Conservation (phyloP, 768 basidiomycete genomes). For the Suillus clintonianus region DNA sequence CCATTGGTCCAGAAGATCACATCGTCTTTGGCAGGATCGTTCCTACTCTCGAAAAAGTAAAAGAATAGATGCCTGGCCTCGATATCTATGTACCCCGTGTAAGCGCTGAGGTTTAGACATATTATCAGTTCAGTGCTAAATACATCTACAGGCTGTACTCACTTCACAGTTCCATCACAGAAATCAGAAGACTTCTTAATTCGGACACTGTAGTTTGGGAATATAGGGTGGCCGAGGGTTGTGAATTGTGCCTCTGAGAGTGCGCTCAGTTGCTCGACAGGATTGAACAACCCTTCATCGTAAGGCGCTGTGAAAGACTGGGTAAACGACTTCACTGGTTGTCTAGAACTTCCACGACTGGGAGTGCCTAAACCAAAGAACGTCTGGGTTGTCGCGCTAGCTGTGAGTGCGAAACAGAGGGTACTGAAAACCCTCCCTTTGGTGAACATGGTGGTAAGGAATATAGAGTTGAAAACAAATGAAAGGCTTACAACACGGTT, state of each 20-base stretch:
- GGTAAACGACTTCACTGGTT: neutral
- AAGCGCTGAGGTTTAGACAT: slow-evolving; percentile 40
- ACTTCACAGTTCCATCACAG: slow-evolving; percentile 45
- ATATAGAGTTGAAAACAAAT: neutral
- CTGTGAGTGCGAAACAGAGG: slow-evolving; percentile 1
- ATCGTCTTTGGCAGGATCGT: slow-evolving; percentile 55
- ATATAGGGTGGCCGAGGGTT: slow-evolving; percentile 42
- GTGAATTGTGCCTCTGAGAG: slow-evolving; percentile 37
- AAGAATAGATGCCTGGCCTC: slow-evolving; percentile 68
- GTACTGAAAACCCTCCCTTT: neutral
- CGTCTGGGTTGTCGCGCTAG: slow-evolving; percentile 21
- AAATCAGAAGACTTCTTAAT: slow-evolving; percentile 39
- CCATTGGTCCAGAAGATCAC: slow-evolving; percentile 63
- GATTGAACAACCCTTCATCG: slow-evolving; percentile 35
- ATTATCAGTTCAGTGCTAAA: slow-evolving; percentile 1
- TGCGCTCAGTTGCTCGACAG: slow-evolving; percentile 30
- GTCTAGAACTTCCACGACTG: neutral
- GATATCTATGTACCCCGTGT: slow-evolving; percentile 70
- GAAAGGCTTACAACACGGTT: neutral
- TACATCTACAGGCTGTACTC: slow-evolving; percentile 3
- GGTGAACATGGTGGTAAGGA: neutral
- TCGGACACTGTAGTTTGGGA: slow-evolving; percentile 44
- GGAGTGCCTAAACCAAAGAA: slow-evolving; percentile 11
- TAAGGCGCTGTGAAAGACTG: slow-evolving; percentile 16
- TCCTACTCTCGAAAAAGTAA: slow-evolving; percentile 75